phyloP scores from a whole-genome alignment of 169 alveolate species.

The Babesia bigemina region DNA sequence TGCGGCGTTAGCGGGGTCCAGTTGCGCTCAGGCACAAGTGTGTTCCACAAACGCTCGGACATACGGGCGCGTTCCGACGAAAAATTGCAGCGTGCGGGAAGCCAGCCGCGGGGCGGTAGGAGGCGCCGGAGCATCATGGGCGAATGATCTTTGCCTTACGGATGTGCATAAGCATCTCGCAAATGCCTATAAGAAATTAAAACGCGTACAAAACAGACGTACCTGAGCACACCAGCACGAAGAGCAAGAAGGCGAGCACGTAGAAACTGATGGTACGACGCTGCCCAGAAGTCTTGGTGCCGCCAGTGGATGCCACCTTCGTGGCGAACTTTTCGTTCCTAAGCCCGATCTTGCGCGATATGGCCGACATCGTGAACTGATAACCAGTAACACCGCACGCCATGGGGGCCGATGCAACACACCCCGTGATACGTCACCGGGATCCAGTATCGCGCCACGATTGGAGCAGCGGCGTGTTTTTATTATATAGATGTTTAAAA shows the following conservation, averaged over 20 bases:
- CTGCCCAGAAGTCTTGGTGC: slow-evolving; percentile 16
- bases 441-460: not conserved
- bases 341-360: slow-evolving; percentile 35
- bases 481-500: too few relatives aligned
- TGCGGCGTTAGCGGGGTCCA: slow-evolving; percentile 59
- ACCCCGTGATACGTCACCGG: not conserved
- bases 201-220: not conserved
- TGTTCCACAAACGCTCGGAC: slow-evolving; percentile 52
- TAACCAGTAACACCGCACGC: slow-evolving; percentile 4
- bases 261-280: slow-evolving; percentile 57
- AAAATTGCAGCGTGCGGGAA: slow-evolving; percentile 10
- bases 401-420: slow-evolving; percentile 25
- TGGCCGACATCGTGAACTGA: slow-evolving; percentile 31
- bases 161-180: slow-evolving; percentile 47
- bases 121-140: slow-evolving; percentile 8
- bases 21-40: slow-evolving; percentile 64
- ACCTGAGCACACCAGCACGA: slow-evolving; percentile 60
- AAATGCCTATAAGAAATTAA: slow-evolving; percentile 11
- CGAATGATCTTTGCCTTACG: slow-evolving; percentile 18
- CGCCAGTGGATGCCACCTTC: slow-evolving; percentile 7
- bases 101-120: slow-evolving; percentile 1
- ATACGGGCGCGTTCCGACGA: slow-evolving; percentile 33
- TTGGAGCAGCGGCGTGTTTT: too few relatives aligned
- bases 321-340: slow-evolving; percentile 55
- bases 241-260: slow-evolving; percentile 39